Evolutionary conservation across 75 land plant species (phyloP), one percentile per base, ranked within the genome.

Genomic region (Selaginella tamariscina): DNA sequence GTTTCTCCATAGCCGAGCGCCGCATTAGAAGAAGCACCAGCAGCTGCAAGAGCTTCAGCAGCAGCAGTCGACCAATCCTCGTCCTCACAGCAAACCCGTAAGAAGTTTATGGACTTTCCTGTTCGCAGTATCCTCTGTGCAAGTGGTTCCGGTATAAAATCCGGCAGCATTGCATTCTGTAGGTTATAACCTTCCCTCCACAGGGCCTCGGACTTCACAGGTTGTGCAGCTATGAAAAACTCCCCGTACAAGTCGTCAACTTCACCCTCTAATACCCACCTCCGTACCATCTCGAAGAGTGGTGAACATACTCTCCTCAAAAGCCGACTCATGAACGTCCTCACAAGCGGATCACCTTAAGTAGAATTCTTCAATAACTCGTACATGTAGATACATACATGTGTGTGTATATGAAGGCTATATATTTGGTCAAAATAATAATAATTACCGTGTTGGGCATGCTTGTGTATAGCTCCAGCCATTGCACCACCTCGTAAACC

Each of bases 371-470:
- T n/a, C n/a, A n/a, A n/a, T n/a, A n/a, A n/a, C n/a, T n/a, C n/a
- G n/a, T n/a, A n/a, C n/a, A n/a, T n/a, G n/a, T n/a, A n/a, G n/a
- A n/a, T n/a, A n/a, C n/a, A n/a, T n/a, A n/a, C n/a, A n/a, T n/a
- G n/a, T n/a, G n/a, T n/a, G n/a, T n/a, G n/a, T n/a, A n/a, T n/a
- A n/a, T n/a, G n/a, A n/a, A n/a, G n/a, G n/a, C n/a, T n/a, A n/a
- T n/a, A n/a, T n/a, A n/a, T n/a, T n/a, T n/a, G n/a, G n/a, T n/a
- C n/a, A n/a, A n/a, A n/a, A n/a, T n/a, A n/a, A n/a, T n/a, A n/a
- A n/a, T n/a, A n/a, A n/a, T n/a, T n/a, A n/a, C 99, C 99, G 74
- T 88, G 97, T 65, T 86, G 89, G 0, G 97, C 96, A 68, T 84
- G 93, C 73, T 73, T 56, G 70, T 95, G 99, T 30, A 95, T 95